These are phyloP conservation scores for Saccharomyces paradoxus DNA, from an alignment of 805 yeast genomes.

Conservation along the genomic window DNA sequence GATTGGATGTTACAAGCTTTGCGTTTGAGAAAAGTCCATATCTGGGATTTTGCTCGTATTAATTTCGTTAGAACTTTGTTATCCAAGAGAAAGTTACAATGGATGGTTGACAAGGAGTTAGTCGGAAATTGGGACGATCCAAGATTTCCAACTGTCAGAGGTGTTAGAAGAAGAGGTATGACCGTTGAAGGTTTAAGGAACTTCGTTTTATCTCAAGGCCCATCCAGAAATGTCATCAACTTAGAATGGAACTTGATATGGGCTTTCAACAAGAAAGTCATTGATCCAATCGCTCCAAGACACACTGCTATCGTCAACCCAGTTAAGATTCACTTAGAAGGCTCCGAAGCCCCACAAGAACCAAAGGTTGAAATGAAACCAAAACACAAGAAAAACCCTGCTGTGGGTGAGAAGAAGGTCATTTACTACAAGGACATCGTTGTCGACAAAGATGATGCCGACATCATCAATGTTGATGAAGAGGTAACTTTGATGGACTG, in stretches of 20 bases:
- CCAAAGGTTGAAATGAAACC: conserved; percentile 67
- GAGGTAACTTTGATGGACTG: conserved; percentile 98
- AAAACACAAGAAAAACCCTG: conserved; percentile 92
- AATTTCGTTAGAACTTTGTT: conserved; percentile 92
- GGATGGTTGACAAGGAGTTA: conserved; percentile 90
- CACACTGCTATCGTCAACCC: conserved; percentile 76
- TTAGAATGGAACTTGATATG: conserved; percentile 96
- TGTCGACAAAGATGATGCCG: conserved; percentile 81
- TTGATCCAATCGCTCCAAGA: conserved; percentile 96
- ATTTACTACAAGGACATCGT: conserved; percentile 54
- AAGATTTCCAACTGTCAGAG: conserved; percentile 98
- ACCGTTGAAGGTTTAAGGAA: conserved; percentile 93
- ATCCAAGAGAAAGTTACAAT: conserved; percentile 95
- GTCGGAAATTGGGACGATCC: conserved; percentile 98
- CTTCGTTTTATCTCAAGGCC: conserved; percentile 93
- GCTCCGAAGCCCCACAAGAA: conserved; percentile 53
- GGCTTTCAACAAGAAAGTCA: conserved; percentile 95
- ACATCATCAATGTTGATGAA: conserved; percentile 69
- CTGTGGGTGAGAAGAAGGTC: conserved; percentile 76
- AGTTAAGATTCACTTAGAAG: conserved; percentile 56
- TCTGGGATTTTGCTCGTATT: conserved; percentile 97
- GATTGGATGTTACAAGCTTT: conserved; percentile 88
- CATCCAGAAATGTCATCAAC: conserved; percentile 92
- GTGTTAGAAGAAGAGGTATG: conserved; percentile 99
- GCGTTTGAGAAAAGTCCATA: conserved; percentile 80